Percentiles rank a stretch among this genome's conserved stretches.
These are phyloP conservation scores for Ceratobasidium sp. DNA, from an alignment of 1,284 basidiomycete genomes.

Conservation along the genomic window DNA sequence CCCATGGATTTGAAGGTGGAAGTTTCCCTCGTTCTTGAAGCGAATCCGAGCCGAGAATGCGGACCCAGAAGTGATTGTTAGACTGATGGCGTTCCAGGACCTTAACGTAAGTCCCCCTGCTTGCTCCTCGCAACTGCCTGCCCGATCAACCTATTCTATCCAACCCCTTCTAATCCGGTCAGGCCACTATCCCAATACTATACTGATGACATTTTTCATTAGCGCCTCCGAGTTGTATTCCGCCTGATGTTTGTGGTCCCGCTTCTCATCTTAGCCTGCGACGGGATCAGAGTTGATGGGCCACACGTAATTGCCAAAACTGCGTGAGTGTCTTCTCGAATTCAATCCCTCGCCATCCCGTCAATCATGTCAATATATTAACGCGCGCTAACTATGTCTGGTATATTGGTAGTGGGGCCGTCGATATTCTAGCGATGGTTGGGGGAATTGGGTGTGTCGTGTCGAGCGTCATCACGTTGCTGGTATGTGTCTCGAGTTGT, in stretches of 20 bases:
- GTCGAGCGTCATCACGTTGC: slow-evolving; percentile 80
- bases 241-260: slow-evolving; percentile 48
- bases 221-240: slow-evolving; percentile 48
- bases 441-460: slow-evolving; percentile 78
- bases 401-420: slow-evolving; percentile 29
- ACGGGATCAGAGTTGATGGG: slow-evolving; percentile 42
- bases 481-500: slow-evolving; percentile 63
- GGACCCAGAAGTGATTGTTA: slow-evolving; percentile 47
- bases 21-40: slow-evolving; percentile 47
- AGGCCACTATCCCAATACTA: background rate
- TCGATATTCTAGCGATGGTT: slow-evolving; percentile 76
- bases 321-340: slow-evolving; percentile 10
- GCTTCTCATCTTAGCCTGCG: slow-evolving; percentile 44
- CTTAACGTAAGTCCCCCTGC: slow-evolving; percentile 47
- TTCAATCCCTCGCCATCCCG: too few species aligned
- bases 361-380: background rate
- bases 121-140: background rate
- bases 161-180: background rate
- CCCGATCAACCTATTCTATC: background rate
- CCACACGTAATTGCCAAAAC: slow-evolving; percentile 26
- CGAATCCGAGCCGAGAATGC: slow-evolving; percentile 46
- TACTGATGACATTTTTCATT: background rate
- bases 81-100: slow-evolving; percentile 48
- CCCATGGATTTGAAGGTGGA: slow-evolving; percentile 23
- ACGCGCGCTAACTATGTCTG: background rate